Evolutionary conservation across 345 rosid species (phyloP).

Genomic region (Gynandropsis gynandra): DNA sequence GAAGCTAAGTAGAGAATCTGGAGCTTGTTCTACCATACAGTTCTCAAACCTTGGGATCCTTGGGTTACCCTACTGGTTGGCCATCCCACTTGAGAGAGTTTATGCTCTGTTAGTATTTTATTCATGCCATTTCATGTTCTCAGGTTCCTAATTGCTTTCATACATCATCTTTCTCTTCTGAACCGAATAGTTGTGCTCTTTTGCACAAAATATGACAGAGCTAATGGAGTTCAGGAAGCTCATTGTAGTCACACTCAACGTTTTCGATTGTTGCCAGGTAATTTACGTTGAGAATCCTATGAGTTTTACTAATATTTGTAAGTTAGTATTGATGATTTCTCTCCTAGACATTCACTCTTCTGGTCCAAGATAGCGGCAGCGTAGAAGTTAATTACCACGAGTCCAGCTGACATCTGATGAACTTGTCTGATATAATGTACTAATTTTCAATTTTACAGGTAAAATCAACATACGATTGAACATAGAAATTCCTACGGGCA

Average conservation of each 20-base stretch:
- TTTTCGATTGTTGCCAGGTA: constrained; percentile 79
- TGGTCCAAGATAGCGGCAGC: constrained; percentile 12
- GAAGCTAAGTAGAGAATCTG: constrained; percentile 52
- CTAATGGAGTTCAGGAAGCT: constrained; percentile 36
- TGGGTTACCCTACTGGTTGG: constrained; percentile 85
- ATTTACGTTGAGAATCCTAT: background rate
- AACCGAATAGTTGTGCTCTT: constrained; percentile 7
- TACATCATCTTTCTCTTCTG: constrained; percentile 5
- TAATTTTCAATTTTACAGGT: constrained; percentile 39
- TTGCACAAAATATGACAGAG: constrained; percentile 39
- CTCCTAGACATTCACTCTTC: background rate
- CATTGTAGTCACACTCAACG: constrained; percentile 41
- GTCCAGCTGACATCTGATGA: background rate
- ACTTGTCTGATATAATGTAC: constrained; percentile 1
- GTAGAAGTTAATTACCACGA: constrained; percentile 5
- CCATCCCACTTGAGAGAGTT: constrained; percentile 58
- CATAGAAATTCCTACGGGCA: constrained; percentile 54
- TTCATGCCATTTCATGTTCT: background rate
- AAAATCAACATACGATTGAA: constrained; percentile 49
- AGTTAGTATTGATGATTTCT: background rate
- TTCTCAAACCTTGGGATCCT: constrained; percentile 69
- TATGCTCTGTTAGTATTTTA: constrained; percentile 55
- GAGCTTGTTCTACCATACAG: constrained; percentile 48
- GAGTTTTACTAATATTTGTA: background rate
- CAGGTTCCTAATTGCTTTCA: background rate